phyloP scores from a whole-genome alignment of 352 stramenopile species.

The Thalassiosira mediterranea region DNA sequence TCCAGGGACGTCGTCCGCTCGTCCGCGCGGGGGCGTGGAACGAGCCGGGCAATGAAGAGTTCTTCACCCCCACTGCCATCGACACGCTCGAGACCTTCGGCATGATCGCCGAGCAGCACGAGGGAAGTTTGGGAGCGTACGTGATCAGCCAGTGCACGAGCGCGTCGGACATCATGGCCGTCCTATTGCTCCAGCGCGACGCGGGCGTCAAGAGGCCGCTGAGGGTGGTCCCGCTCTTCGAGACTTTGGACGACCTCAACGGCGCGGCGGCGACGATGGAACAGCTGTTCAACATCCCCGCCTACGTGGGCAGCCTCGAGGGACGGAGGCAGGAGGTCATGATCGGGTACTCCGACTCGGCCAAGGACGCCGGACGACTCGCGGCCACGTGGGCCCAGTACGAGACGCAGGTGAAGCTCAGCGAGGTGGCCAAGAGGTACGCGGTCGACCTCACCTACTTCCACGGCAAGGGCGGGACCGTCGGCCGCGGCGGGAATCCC shows the following conservation, averaged over 20 bases:
- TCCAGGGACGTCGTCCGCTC: conserved; percentile 76
- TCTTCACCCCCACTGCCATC: conserved; percentile 63
- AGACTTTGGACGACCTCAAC: conserved; percentile 89
- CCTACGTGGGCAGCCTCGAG: conserved; percentile 80
- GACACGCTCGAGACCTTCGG: conserved; percentile 78
- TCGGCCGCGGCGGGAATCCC: conserved; percentile 87
- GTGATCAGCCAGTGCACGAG: conserved; percentile 87
- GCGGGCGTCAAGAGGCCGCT: conserved; percentile 84
- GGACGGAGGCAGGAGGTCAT: conserved; percentile 85
- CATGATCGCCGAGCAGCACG: conserved; percentile 82
- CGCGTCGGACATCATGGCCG: conserved; percentile 86
- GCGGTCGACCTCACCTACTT: conserved; percentile 88
- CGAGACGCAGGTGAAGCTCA: conserved; percentile 84
- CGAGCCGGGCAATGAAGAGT: conserved; percentile 45
- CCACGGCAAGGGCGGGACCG: conserved; percentile 87
- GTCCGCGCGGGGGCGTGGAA: conserved; percentile 69
- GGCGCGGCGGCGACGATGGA: conserved; percentile 74
- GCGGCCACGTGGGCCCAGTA: conserved; percentile 87
- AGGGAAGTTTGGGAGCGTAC: conserved; percentile 85
- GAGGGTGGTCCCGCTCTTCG: conserved; percentile 87
- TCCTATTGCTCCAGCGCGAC: conserved; percentile 85
- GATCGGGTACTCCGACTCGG: conserved; percentile 84
- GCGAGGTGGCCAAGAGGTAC: conserved; percentile 57
- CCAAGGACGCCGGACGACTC: conserved; percentile 87
- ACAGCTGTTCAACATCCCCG: conserved; percentile 69